Evolutionary conservation across 148 eudicot species (phyloP).

Genomic region (Fagopyrum homotropicum): DNA sequence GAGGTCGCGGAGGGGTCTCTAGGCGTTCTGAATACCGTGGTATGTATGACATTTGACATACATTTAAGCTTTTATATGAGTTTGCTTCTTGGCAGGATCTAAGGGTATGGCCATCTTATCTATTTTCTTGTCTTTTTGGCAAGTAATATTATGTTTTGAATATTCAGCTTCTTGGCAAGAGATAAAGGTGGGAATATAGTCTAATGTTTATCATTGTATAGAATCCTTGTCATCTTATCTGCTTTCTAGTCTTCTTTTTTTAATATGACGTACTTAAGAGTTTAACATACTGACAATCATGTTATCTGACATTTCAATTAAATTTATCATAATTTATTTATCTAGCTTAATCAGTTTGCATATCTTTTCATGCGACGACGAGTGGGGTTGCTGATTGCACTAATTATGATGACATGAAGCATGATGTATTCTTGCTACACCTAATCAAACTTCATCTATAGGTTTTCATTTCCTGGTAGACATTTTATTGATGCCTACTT

Average conservation of each 20-base stretch:
- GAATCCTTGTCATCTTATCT: not conserved
- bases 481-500: no score
- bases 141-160: not conserved
- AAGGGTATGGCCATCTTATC: slow-evolving; percentile 40
- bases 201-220: not conserved
- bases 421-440: no score
- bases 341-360: no score
- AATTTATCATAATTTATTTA: no score
- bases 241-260: not conserved
- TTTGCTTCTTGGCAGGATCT: slow-evolving; percentile 93
- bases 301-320: no score
- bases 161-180: slow-evolving; percentile 97
- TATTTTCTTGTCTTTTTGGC: not conserved
- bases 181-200: slow-evolving; percentile 53
- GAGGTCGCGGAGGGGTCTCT: slow-evolving; percentile 58
- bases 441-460: no score
- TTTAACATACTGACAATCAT: no score
- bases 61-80: not conserved
- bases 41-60: slow-evolving; percentile 15
- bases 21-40: slow-evolving; percentile 92
- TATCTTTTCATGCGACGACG: no score
- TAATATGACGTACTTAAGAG: no score
- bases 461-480: no score
- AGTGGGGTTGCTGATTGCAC: no score
- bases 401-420: no score